Evolutionary conservation across 179 eudicot genomes (phyloP), one percentile per base, ranked within the genome.

Genomic region (Spinacia oleracea): DNA sequence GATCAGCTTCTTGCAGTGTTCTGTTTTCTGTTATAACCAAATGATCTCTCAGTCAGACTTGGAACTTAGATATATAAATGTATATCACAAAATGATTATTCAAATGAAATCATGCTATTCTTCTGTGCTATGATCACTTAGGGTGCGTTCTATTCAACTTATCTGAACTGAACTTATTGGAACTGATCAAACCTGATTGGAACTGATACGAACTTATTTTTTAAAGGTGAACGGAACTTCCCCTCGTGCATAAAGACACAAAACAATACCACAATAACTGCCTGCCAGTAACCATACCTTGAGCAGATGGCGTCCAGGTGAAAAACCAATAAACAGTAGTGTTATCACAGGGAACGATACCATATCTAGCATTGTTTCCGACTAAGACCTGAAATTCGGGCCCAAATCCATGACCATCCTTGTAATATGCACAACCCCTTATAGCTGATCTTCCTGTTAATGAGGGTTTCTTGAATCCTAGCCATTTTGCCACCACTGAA

Each of bases 401-500:
- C 77, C 84, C 90, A 27, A 89, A 83, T 1, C 81, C 88, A 70
- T 89, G 92, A n/a, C 85, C 78, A 10, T 72, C 66, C 35, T 73
- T 62, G 65, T 73, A 86, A 58, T 79, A 80, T 15, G 85, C 90
- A 29, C 78, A 76, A 9, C 92, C 90, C 43, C 90, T 69, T 46
- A 89, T 73, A 65, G 84, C 86, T 1, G 66, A 87, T 50, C 92
- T 75, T 46, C 87, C 85, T 2, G 63, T 62, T 63, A 79, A 55
- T 38, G 84, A 73, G 1, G 89, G 89, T 14, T 81, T 78, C 50
- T 84, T 75, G 77, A 87, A 72, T 9, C 89, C 90, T 31, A 89
- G 73, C 81, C 83, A 78, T 25, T 83, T 85, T 14, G 88, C 83
- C 76, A 88, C 91, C 77, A 81, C 84, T 16, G 95, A 91, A 79